Evolutionary conservation across 345 rosid species (phyloP), one percentile per base, ranked within the genome.

Genomic region (Citrus australasica): DNA sequence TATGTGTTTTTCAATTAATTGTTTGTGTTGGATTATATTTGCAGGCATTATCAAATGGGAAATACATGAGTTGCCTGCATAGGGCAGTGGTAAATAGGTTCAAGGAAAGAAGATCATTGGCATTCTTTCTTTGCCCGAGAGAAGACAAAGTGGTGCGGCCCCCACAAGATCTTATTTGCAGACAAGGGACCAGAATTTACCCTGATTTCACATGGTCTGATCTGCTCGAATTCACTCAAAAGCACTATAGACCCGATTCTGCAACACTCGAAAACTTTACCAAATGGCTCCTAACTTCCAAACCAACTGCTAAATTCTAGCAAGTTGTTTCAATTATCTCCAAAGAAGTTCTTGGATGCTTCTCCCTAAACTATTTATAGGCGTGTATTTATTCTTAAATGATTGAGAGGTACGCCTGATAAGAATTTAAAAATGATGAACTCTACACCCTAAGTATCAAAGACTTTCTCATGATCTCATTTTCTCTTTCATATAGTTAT

Each of bases 41-140:
- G 51, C 32, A 89, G 92, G 90, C 92, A 64, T 61, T 85, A 37
- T 79, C 92, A 46, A 89, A 89, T 64, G 88, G 90, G 73, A 79
- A 33, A 67, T 85, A 85, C 83, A 82, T 67, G 82, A 85, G 91
- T 13, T 85, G 88, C 67, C 69, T 82, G 69, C 89, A 86, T 24
- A 85, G 89, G 65, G 91, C 90, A 66, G 83, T 85, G 69, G 89
- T 89, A 14, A 86, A 85, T 53, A 77, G 73, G 59, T 66, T 80
- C 71, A 77, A 58, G 72, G 85, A 76, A 55, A 85, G 92, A 70
- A 81, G 75, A 76, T 89, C 87, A 28, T 22, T 85, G 67, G 88
- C 81, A 1, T 89, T 79, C 79, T 89, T 88, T 78, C 67, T 88
- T 48, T 85, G 87, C 79, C 90, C 90, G 11, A 81, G 66, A 69